Conservation (phyloP, 331 rosid genomes). For the Telfairia occidentalis region DNA sequence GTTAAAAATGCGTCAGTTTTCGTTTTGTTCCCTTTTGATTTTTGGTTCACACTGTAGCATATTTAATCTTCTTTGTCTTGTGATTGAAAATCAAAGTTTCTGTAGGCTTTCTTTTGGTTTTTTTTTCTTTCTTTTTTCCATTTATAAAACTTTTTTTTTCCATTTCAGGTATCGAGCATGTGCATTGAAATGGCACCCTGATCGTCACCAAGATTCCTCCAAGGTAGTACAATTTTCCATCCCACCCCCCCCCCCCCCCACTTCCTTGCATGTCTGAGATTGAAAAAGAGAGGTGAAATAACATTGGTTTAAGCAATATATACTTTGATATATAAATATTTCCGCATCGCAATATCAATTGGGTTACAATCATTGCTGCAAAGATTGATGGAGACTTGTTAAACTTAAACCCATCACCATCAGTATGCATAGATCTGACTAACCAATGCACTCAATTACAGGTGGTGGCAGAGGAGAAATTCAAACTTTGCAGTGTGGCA, state of each 20-base stretch:
- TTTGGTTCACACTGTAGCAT: neutral
- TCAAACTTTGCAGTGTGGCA: constrained; percentile 71
- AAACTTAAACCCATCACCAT: neutral
- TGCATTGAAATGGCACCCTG: constrained; percentile 91
- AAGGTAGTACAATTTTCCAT: constrained; percentile 33
- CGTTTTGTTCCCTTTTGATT: neutral
- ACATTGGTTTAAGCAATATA: neutral
- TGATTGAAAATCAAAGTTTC: neutral
- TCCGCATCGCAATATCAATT: neutral
- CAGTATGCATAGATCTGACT: neutral
- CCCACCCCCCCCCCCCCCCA: neutral
- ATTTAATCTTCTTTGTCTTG: neutral
- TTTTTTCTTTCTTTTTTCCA: neutral
- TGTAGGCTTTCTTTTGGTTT: neutral
- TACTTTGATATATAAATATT: neutral
- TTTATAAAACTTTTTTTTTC: neutral
- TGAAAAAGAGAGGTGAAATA: neutral
- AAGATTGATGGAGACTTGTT: neutral
- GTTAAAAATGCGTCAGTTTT: constrained; percentile 72
- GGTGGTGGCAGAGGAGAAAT: constrained; percentile 70
- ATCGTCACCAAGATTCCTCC: constrained; percentile 82
- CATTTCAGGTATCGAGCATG: constrained; percentile 54
- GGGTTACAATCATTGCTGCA: neutral
- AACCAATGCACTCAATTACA: neutral
- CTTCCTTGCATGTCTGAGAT: neutral